Base-by-base conservation (phyloP, 345 rosid genomes). In the Dovyalis caffra region DNA sequence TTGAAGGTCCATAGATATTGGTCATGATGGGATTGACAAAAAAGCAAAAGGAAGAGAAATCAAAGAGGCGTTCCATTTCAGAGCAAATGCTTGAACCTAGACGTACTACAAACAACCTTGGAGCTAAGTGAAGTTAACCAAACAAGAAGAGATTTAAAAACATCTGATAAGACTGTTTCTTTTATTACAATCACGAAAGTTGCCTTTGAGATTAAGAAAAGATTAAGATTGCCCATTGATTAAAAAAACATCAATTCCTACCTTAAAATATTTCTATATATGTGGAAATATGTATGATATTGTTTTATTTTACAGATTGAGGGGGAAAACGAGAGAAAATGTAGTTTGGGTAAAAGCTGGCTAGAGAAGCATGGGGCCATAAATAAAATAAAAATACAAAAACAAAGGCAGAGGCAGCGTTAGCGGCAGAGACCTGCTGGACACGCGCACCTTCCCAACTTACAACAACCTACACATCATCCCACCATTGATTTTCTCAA, bases 301-400 rank as follows among this genome's bases (percentile, higher is more conserved):
- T 6, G 6, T 56, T 20, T 56, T 12, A 12, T 49, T 49, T 21
- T 56, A 25, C 14, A 29, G 37, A 15, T 29, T 62, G 37, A 29
- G 7, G 1, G 33, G 37, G 37, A 29, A 15, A 29, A n/a, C 8
- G 23, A 60, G 64, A 18, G 9, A 29, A 29, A 62, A 28, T 31
- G 34, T 29, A 15, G n/a, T n/a, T 58, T 58, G 16, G 32, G 64
- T 12, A 25, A 60, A 32, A 62, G 66, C 34, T 80, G 81, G 74
- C 45, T 47, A 71, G 76, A 76, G 45, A 77, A 15, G 77, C 72
- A 78, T 64, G 81, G 77, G 69, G 56, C 73, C 72, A 58, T 43
- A 58, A n/a, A 64, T 20, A 64, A 15, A 80, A 68, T 69, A 60
- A 31, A 75, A 75, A 76, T 78, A 80, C 6, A 45, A 45, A 47